These are phyloP conservation scores for Larix kaempferi DNA, from an alignment of 75 land plant genomes.

Conservation along the genomic window DNA sequence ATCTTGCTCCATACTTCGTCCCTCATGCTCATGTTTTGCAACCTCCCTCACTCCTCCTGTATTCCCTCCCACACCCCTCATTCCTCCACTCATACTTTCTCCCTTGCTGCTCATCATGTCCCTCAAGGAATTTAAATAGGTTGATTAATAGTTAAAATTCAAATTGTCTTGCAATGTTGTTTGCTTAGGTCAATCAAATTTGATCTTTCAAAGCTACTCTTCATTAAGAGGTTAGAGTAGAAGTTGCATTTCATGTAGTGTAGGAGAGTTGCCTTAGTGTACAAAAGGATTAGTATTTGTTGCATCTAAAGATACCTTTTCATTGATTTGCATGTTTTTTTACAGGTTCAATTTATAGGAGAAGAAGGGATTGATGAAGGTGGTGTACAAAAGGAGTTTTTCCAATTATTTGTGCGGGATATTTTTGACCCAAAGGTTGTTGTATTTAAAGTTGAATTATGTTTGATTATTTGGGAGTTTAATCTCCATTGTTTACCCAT, in stretches of 20 bases:
- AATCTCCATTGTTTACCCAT: background rate
- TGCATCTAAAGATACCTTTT: background rate
- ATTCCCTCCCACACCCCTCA: too few species aligned
- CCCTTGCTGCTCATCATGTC: too few species aligned
- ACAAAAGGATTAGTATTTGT: background rate
- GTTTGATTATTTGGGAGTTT: background rate
- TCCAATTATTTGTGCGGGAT: conserved; percentile 24
- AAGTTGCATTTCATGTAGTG: too few species aligned
- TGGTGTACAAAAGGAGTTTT: conserved; percentile 32
- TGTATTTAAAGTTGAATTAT: background rate
- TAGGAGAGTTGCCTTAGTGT: background rate
- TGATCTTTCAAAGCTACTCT: background rate
- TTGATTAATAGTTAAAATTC: background rate
- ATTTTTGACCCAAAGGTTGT: conserved; percentile 22
- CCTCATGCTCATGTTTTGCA: too few species aligned
- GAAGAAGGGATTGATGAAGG: conserved; percentile 34
- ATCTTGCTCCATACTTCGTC: too few species aligned
- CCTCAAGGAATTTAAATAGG: too few species aligned
- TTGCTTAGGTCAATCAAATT: background rate
- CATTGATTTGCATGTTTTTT: background rate
- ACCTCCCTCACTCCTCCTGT: too few species aligned
- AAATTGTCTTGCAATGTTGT: conserved; percentile 5
- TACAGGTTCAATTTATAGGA: conserved; percentile 26
- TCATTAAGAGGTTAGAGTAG: background rate
- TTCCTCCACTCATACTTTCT: too few species aligned